Percentiles rank a stretch among this genome's conserved stretches.
Evolutionary conservation across 2,329 filamentous ascomycete species (phyloP).

Genomic region (Gaeumannomyces tritici): DNA sequence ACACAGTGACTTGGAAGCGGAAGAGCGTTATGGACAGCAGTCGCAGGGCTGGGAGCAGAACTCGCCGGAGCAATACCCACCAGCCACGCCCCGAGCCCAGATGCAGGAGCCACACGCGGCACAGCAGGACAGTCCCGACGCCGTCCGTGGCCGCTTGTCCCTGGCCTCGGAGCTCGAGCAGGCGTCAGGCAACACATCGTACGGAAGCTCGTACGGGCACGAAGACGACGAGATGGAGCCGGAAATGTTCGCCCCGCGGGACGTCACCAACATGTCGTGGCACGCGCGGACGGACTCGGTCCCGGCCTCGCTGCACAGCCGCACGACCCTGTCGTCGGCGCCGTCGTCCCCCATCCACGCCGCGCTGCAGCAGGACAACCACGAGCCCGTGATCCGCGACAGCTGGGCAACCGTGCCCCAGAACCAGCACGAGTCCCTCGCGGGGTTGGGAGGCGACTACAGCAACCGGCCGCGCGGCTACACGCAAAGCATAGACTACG

Average conservation of each 20-base stretch:
- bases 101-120: not conserved
- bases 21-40: not conserved
- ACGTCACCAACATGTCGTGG: conserved; percentile 23
- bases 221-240: conserved; percentile 10
- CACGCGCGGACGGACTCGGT: conserved; percentile 19
- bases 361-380: conserved; percentile 14
- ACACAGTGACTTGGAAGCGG: conserved; percentile 3
- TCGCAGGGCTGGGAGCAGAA: not conserved
- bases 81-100: not conserved
- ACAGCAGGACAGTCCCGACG: conserved; percentile 10
- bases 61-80: not conserved
- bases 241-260: conserved; percentile 14
- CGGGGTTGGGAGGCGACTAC: not conserved
- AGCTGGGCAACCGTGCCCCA: conserved; percentile 17
- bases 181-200: not conserved
- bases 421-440: conserved; percentile 2
- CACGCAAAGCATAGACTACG: conserved; percentile 1
- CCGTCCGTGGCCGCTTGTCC: not conserved
- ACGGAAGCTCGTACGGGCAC: conserved; percentile 11
- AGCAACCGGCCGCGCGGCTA: conserved; percentile 1
- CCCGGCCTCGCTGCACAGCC: conserved; percentile 23
- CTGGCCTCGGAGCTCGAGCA: not conserved
- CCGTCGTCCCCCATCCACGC: conserved; percentile 20
- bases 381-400: conserved; percentile 22
- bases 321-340: conserved; percentile 22